These are phyloP conservation scores for Rhodotorula mucilaginosa DNA, from an alignment of 1,284 basidiomycete species.

Conservation along the genomic window DNA sequence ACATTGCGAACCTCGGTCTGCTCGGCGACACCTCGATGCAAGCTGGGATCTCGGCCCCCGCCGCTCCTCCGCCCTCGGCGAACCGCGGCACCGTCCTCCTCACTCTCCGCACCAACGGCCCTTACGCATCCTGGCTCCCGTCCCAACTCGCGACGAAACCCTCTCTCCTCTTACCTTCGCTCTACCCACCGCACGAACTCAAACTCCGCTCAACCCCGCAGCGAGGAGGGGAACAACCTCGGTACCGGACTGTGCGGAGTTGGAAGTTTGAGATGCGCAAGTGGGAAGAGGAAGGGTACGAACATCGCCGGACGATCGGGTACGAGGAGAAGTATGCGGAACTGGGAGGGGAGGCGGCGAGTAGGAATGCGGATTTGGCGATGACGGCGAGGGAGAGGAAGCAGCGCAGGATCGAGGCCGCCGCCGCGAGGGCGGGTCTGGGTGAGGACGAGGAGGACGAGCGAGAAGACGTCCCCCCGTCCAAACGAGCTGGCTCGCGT, in stretches of 20 bases:
- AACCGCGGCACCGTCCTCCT: constrained; percentile 66
- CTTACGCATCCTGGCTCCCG: constrained; percentile 81
- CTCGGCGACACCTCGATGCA: no score
- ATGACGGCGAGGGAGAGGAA: constrained; percentile 28
- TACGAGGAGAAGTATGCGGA: constrained; percentile 48
- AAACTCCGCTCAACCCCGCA: constrained; percentile 29
- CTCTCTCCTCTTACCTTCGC: constrained; percentile 56
- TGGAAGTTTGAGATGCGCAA: constrained; percentile 71
- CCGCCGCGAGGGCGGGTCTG: constrained; percentile 5
- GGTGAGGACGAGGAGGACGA: neutral
- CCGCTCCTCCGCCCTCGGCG: constrained; percentile 47
- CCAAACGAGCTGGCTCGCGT: neutral
- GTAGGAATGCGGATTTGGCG: constrained; percentile 27
- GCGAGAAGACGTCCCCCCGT: neutral
- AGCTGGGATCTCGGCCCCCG: neutral
- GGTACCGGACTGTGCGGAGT: constrained; percentile 71
- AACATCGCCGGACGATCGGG: constrained; percentile 88
- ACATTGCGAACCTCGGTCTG: no score
- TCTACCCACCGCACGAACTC: constrained; percentile 45
- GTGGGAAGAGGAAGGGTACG: constrained; percentile 71
- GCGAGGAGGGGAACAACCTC: constrained; percentile 56
- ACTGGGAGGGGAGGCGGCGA: neutral
- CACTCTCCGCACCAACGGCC: constrained; percentile 79
- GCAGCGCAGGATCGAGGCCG: constrained; percentile 9
- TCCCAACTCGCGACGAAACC: constrained; percentile 65